Conservation (phyloP, 768 basidiomycete species). For the Tulasnella sp. region DNA sequence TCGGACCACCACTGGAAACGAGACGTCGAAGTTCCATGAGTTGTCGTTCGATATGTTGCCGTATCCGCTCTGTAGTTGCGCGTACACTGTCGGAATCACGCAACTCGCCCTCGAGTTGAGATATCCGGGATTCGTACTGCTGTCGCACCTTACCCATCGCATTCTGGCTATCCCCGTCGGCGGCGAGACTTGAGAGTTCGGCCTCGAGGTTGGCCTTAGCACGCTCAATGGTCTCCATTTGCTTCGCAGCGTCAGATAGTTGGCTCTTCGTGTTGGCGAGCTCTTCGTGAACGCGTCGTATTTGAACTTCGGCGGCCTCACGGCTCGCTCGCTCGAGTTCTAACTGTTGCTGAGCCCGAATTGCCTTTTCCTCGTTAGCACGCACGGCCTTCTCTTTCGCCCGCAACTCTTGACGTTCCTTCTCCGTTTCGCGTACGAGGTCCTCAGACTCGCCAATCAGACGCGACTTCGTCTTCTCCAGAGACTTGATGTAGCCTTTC, state of each 20-base stretch:
- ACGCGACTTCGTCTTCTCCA: conserved; percentile 68
- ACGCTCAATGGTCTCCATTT: conserved; percentile 40
- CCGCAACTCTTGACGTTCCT: conserved; percentile 50
- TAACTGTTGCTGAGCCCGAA: conserved; percentile 43
- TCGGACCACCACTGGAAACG: conserved; percentile 42
- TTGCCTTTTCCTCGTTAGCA: conserved; percentile 47
- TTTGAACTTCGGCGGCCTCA: conserved; percentile 51
- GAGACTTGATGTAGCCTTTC: conserved; percentile 63
- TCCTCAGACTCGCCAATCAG: conserved; percentile 76
- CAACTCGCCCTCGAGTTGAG: conserved; percentile 48
- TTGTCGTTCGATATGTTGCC: conserved; percentile 50
- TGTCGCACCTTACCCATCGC: conserved; percentile 49
- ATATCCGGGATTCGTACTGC: conserved; percentile 50
- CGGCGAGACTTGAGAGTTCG: conserved; percentile 53
- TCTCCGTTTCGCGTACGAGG: conserved; percentile 56
- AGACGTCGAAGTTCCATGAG: conserved; percentile 62
- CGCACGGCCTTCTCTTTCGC: conserved; percentile 55
- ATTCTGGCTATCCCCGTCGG: conserved; percentile 41
- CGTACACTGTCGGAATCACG: conserved; percentile 43
- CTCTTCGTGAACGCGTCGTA: conserved; percentile 48
- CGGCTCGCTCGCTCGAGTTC: conserved; percentile 57
- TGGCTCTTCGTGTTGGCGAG: conserved; percentile 45
- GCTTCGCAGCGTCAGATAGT: conserved; percentile 41
- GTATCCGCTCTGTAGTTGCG: conserved; percentile 41
- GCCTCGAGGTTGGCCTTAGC: conserved; percentile 55